Conservation (phyloP, 495 filamentous ascomycete genomes). For the Hypoxylon trugodes region DNA sequence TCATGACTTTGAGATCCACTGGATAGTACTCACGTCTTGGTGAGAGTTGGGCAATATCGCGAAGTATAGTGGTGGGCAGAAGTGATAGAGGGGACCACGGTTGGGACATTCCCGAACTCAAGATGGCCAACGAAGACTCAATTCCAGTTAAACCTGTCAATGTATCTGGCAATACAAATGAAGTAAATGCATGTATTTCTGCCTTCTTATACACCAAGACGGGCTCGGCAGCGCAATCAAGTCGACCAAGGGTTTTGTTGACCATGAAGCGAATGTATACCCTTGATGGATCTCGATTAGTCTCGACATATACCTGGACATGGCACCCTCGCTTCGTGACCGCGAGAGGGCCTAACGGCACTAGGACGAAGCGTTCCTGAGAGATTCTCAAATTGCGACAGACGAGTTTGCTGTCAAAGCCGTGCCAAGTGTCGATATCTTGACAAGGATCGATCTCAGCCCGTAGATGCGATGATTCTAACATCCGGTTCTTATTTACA, state of each 20-base stretch:
- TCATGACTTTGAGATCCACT: constrained; percentile 54
- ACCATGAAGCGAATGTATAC: constrained; percentile 56
- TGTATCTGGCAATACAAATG: constrained; percentile 63
- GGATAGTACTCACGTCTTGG: constrained; percentile 67
- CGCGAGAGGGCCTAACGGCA: constrained; percentile 41
- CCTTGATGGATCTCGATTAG: not conserved
- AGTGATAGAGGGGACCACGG: constrained; percentile 48
- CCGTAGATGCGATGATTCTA: constrained; percentile 54
- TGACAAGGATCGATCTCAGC: constrained; percentile 60
- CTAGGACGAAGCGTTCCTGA: constrained; percentile 45
- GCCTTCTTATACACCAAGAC: constrained; percentile 59
- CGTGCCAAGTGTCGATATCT: constrained; percentile 57
- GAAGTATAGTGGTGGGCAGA: not conserved
- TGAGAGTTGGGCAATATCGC: constrained; percentile 56
- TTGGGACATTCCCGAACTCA: constrained; percentile 58
- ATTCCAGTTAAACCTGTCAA: constrained; percentile 66
- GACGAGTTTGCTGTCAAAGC: constrained; percentile 55
- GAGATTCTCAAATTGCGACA: constrained; percentile 46
- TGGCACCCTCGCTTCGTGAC: constrained; percentile 39
- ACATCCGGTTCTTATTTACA: constrained; percentile 36
- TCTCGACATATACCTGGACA: constrained; percentile 25
- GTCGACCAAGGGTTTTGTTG: constrained; percentile 55
- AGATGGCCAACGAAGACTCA: constrained; percentile 62
- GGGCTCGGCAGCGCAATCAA: constrained; percentile 56
- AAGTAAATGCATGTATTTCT: constrained; percentile 67